Base-by-base conservation (phyloP, 2,329 filamentous ascomycete genomes). In the Talaromyces sp. region DNA sequence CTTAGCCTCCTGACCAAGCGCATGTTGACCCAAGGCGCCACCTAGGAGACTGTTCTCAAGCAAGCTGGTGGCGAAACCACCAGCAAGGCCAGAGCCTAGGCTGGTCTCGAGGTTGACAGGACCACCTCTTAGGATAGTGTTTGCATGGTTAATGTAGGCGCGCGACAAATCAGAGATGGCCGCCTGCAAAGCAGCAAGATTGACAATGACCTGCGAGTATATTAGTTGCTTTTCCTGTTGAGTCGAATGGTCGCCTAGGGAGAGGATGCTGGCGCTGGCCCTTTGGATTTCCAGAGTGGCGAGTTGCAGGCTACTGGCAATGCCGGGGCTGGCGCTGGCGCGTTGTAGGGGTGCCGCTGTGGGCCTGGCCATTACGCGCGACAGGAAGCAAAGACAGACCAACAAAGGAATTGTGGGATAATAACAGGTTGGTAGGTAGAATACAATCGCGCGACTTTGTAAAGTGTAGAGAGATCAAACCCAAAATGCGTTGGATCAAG, bases 101-200 rank as follows among this genome's bases (percentile, higher is more conserved):
- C 35, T 37, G 35, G 35, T 11, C 13, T 72, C 64, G 68, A 74
- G 73, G 66, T 88, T 85, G 33, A 81, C 75, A 65, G 76, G 72
- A 80, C 84, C 80, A 85, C 87, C 70, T 49, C 89, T 89, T 31
- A 97, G 86, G 57, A 96, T 87, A 8, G 92, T 88, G 77, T 93
- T 92, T 71, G 91, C 93, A 83, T 97, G 92, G 75, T 92, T 90
- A 74, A 96, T 87, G 80, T 96, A 97, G 71, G 93, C 91, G 73
- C 87, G 86, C 69, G 91, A 89, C 72, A 96, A 89, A 66, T 89
- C 89, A 73, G 90, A 89, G 75, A 97, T 88, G 47, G 92, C 86
- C 67, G 89, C 87, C 73, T 93, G 87, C 60, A 97, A 89, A 66
- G 89, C 91, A 69, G 89, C 87, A 69, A 96, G 88, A 64, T 91